Percentiles rank a stretch among this genome's conserved stretches.
Conservation (phyloP, 2,329 filamentous ascomycete species). For the Atkinsonella texensis region DNA sequence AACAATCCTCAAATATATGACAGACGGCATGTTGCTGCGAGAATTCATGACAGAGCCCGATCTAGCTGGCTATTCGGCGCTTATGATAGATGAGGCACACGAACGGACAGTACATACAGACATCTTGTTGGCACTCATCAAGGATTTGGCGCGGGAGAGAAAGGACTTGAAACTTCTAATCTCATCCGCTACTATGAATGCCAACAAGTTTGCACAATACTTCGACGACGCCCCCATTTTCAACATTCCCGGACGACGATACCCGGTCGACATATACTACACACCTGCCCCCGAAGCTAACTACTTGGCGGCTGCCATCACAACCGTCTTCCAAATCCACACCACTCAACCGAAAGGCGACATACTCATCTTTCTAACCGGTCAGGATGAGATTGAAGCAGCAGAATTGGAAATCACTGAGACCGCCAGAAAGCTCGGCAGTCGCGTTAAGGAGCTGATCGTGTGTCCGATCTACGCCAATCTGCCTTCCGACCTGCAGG, state of each 20-base stretch:
- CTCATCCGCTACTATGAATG: slow-evolving; percentile 89
- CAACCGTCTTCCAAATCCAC: slow-evolving; percentile 91
- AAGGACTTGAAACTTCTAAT: slow-evolving; percentile 85
- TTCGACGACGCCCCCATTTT: slow-evolving; percentile 92
- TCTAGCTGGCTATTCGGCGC: slow-evolving; percentile 65
- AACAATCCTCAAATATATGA: slow-evolving; percentile 91
- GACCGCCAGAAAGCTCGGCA: slow-evolving; percentile 76
- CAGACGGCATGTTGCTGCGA: slow-evolving; percentile 85
- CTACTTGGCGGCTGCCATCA: slow-evolving; percentile 82
- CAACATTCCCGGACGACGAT: slow-evolving; percentile 81
- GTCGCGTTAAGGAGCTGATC: slow-evolving; percentile 72
- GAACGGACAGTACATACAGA: slow-evolving; percentile 87
- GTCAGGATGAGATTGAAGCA: slow-evolving; percentile 90
- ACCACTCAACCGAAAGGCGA: slow-evolving; percentile 75
- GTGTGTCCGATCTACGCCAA: slow-evolving; percentile 93
- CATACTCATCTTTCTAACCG: slow-evolving; percentile 88
- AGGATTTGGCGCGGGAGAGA: slow-evolving; percentile 72
- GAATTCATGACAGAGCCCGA: slow-evolving; percentile 86
- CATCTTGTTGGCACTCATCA: slow-evolving; percentile 75
- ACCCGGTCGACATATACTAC: slow-evolving; percentile 85
- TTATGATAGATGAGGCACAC: slow-evolving; percentile 98
- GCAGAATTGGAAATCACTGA: slow-evolving; percentile 76
- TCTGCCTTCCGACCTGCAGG: slow-evolving; percentile 77
- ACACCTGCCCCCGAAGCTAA: slow-evolving; percentile 86
- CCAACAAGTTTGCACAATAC: slow-evolving; percentile 80